Base-by-base conservation (phyloP, 106 monocot species). In the Phalaenopsis aphrodite region DNA sequence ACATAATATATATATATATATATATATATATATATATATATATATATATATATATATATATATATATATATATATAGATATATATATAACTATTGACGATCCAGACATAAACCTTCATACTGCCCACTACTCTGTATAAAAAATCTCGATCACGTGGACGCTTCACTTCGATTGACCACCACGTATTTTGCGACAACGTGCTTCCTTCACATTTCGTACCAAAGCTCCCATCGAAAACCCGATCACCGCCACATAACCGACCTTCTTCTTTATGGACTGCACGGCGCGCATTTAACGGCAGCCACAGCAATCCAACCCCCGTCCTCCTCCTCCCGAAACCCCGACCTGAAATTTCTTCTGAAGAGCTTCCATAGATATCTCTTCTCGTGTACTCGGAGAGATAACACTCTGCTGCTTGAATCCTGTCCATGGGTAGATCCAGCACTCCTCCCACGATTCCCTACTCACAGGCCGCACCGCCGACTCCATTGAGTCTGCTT, bases 361-460 rank as follows among this genome's bases (percentile, higher is more conserved):
- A 42, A 16, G 42, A 18, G 43, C 14, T 37, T 69, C 69, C 37
- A 1, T 38, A 14, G 38, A 36, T 68, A 37, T 11, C 68, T 10
- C 68, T 37, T 36, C 30, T 30, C 68, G 48, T 48, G 48, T 48
- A 10, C 8, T 48, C 9, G 48, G 48, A 48, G 7, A 48, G 48
- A 48, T 48, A 8, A 8, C 24, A 37, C 10, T 68, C 37, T 12
- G 3, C 37, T 11, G 16, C 5, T n/a, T n/a, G 55, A 17, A 57
- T n/a, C 55, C 39, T 18, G 37, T 78, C 56, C 38, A 78, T 56
- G 77, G 38, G 37, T 17, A 41, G 77, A 55, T 52, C 42, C 69
- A 56, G 67, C 76, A 21, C 72, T 56, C 80, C 80, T 57, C 80
- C 79, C 41, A 38, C 73, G 23, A 42, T 18, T 15, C 56, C 73